phyloP scores from a whole-genome alignment of 306 rosid genomes.

The Vachellia collinsii region DNA sequence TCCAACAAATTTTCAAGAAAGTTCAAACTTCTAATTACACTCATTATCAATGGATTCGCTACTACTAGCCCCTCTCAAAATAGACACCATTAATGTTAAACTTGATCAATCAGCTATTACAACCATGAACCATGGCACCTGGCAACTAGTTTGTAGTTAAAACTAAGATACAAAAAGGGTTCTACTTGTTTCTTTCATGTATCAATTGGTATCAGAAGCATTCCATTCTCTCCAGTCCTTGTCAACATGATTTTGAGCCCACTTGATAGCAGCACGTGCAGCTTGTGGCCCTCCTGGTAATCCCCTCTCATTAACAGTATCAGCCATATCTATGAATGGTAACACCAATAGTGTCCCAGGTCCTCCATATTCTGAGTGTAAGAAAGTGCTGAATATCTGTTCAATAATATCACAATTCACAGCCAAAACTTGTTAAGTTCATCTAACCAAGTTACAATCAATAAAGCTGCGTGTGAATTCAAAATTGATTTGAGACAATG shows the following conservation, averaged over 20 bases:
- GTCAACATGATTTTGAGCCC: constrained; percentile 88
- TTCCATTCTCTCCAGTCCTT: constrained; percentile 94
- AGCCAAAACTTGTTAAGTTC: constrained; percentile 26
- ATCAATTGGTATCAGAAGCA: constrained; percentile 47
- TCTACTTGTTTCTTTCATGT: background rate
- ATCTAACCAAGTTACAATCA: background rate
- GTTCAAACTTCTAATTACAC: background rate
- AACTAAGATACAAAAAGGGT: constrained; percentile 21
- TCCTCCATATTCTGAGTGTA: constrained; percentile 90
- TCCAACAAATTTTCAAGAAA: background rate
- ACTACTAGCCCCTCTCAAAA: constrained; percentile 9
- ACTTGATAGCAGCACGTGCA: constrained; percentile 78
- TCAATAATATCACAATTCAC: background rate
- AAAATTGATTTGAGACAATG: background rate
- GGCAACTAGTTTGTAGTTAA: background rate
- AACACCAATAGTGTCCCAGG: constrained; percentile 85
- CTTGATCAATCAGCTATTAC: constrained; percentile 38
- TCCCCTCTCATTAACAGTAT: constrained; percentile 61
- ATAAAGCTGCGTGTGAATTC: no score
- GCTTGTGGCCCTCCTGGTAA: constrained; percentile 92
- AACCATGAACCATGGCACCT: constrained; percentile 30
- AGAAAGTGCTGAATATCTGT: constrained; percentile 77
- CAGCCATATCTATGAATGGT: constrained; percentile 89
- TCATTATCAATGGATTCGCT: background rate
- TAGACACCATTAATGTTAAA: constrained; percentile 35